Conservation (phyloP, 305 asterid species). For the Fraxinus velutina region DNA sequence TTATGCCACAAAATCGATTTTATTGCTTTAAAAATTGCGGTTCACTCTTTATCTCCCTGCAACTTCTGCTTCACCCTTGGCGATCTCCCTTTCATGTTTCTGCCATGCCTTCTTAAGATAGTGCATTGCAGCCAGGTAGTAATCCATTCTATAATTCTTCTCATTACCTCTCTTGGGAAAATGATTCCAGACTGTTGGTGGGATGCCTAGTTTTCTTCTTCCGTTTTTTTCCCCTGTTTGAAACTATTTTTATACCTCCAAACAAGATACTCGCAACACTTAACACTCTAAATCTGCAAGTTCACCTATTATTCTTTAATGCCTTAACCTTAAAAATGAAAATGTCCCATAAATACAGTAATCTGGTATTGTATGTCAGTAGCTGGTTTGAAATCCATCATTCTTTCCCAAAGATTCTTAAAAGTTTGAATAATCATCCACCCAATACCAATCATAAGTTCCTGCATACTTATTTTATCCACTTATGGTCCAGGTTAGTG, state of each 20-base stretch:
- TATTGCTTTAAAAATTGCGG: too few species aligned
- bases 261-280: neutral
- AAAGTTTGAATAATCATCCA: neutral
- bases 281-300: neutral
- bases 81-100: neutral
- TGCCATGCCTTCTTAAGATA: neutral
- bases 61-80: neutral
- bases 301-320: neutral
- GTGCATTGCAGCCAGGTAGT: neutral
- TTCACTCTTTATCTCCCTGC: too few species aligned
- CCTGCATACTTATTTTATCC: neutral
- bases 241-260: neutral
- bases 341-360: neutral
- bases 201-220: neutral
- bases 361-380: neutral
- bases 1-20: too few species aligned
- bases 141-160: neutral
- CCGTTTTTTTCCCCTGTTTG: neutral
- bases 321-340: neutral
- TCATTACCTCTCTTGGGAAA: neutral
- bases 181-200: neutral
- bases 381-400: neutral
- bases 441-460: neutral
- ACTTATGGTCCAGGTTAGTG: neutral
- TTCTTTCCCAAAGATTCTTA: neutral